Evolutionary conservation across 2,329 filamentous ascomycete species (phyloP).

Genomic region (Diaporthe batatas): DNA sequence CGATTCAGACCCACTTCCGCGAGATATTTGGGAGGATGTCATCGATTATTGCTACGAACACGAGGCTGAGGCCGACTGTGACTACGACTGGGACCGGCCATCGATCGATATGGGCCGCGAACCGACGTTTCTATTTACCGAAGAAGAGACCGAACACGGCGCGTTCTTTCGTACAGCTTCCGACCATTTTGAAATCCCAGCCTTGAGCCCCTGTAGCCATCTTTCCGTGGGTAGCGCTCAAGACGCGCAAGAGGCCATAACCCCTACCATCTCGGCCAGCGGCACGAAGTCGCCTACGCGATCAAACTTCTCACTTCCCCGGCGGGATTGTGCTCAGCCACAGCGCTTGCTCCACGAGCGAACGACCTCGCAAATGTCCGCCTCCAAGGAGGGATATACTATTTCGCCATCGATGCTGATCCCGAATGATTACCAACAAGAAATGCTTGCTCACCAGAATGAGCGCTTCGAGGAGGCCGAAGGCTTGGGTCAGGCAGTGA

Average conservation of each 20-base stretch:
- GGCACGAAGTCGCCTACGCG: slow-evolving; percentile 56
- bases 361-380: slow-evolving; percentile 63
- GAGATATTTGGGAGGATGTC: slow-evolving; percentile 75
- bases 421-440: slow-evolving; percentile 69
- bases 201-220: slow-evolving; percentile 63
- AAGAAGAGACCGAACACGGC: slow-evolving; percentile 43
- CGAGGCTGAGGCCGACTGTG: slow-evolving; percentile 75
- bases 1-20: slow-evolving; percentile 49
- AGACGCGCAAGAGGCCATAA: slow-evolving; percentile 59
- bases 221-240: slow-evolving; percentile 40
- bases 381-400: slow-evolving; percentile 71
- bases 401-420: slow-evolving; percentile 74
- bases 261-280: slow-evolving; percentile 55
- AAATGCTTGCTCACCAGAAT: slow-evolving; percentile 61
- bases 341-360: slow-evolving; percentile 53
- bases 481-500: slow-evolving; percentile 49
- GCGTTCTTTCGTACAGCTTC: slow-evolving; percentile 43
- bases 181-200: slow-evolving; percentile 58
- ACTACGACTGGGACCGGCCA: slow-evolving; percentile 74
- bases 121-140: slow-evolving; percentile 30
- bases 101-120: slow-evolving; percentile 63
- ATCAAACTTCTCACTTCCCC: slow-evolving; percentile 67
- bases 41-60: slow-evolving; percentile 81
- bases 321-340: slow-evolving; percentile 50
- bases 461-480: slow-evolving; percentile 51